Base-by-base conservation (phyloP, 2,329 filamentous ascomycete genomes). In the Fusarium nematophilum region DNA sequence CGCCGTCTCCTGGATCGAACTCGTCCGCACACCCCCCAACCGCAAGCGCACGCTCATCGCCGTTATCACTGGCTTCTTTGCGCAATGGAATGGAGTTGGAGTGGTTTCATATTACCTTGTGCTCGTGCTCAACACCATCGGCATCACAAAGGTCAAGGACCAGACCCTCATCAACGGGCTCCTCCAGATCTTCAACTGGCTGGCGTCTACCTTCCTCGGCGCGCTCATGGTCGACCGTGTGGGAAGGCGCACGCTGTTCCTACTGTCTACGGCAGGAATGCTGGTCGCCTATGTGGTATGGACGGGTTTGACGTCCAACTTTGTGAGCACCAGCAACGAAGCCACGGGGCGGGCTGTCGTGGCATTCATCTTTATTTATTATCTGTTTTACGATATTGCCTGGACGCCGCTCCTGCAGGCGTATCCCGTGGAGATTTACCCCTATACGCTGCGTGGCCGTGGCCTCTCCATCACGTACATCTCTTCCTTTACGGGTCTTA, bases 181-280 rank as follows among this genome's bases (percentile, higher is more conserved):
- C 4, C 58, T 77, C 13, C 76, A 78, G 45, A 71, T 75, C 1
- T 67, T 70, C 18, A 72, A 76, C 27, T 73, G 73, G 38, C 72
- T 73, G 52, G 65, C 73, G 43, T n/a, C n/a, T n/a, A 69, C 72
- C 0, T 66, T 71, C 5, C 57, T 62, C 3, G 74, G 74, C 5
- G 74, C 76, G 6, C 69, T 73, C 3, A 68, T 77, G 36, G 74
- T 77, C 26, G 75, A 78, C 54, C 59, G 73, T 3, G 66, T 77
- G 6, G 76, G 76, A 3, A 75, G 76, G 25, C 74, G 75, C 3
- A 72, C 73, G 46, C 73, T 78, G 65, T 62, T 77, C 17, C 67
- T 78, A 11, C 62, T 69, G 9, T 73, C 74, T 9, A 74, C 73
- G 1, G 52, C 65, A 2, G 72, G 73, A n/a, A 76, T 77, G 64